Evolutionary conservation across 192 early-diverging fungal species (phyloP), one percentile per base, ranked within the genome.

Genomic region (Linnemannia elongata): DNA sequence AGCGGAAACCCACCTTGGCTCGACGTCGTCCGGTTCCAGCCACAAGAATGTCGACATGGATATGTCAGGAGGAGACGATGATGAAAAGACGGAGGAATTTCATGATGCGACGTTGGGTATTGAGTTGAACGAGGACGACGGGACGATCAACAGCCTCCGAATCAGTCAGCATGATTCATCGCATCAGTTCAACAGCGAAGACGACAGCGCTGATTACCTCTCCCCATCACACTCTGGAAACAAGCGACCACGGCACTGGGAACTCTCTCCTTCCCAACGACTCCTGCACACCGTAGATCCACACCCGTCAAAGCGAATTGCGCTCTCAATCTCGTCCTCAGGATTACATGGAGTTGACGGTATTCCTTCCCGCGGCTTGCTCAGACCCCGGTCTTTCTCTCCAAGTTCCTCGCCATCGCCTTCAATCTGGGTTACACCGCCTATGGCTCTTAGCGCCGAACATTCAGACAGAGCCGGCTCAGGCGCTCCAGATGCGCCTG

Each of bases 371-470:
- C 36, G 13, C n/a, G 22, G 75, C 30, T 73, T 84, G 3, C 24
- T 79, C 66, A 74, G 42, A 47, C 82, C 77, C 18, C 78, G 77
- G 13, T 68, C 63, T 13, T 82, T 81, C 33, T 45, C 79, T 13
- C 71, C 71, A 6, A 75, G 70, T 4, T n/a, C 44, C 20, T 72
- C 60, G 12, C 30, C 70, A n/a, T 72, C 68, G 6, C 69, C 49
- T n/a, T 38, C 70, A 22, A 8, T 44, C 22, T 49, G 39, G 41
- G 9, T 44, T 3, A 74, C 45, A 9, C 66, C 74, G 17, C 20
- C n/a, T 4, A 22, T 30, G 41, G 7, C n/a, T 3, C 41, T 35
- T 1, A 82, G 81, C 15, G 0, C 30, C 10, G 60, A 66, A 30
- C 10, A 33, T 8, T 66, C 60, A 33, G 60, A 66, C 0, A 35